Evolutionary conservation across 495 filamentous ascomycete genomes (phyloP).

Genomic region (Entonaema liquescens): DNA sequence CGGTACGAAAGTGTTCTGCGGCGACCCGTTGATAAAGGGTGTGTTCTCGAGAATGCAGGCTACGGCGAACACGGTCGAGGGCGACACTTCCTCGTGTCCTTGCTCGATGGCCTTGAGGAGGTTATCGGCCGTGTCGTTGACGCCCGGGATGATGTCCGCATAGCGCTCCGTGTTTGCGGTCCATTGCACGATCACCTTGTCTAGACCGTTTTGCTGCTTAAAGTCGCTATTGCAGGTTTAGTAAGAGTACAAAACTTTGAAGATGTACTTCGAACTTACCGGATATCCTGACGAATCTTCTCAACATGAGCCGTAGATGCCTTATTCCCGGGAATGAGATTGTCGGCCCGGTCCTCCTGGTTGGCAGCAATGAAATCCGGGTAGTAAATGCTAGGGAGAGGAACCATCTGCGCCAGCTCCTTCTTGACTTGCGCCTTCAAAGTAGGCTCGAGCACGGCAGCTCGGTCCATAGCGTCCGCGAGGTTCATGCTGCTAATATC

Average conservation of each 20-base stretch:
- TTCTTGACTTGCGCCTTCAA: constrained; percentile 89
- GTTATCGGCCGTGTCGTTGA: constrained; percentile 98
- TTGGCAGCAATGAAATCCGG: constrained; percentile 99
- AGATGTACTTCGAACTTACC: constrained; percentile 59
- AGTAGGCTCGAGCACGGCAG: constrained; percentile 89
- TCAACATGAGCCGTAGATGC: constrained; percentile 88
- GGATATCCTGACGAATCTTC: constrained; percentile 93
- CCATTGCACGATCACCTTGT: constrained; percentile 98
- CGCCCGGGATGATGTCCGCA: constrained; percentile 83
- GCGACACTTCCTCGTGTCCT: constrained; percentile 88
- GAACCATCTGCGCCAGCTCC: constrained; percentile 90
- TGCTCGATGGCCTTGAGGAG: constrained; percentile 84
- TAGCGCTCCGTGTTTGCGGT: constrained; percentile 99
- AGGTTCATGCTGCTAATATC: constrained; percentile 93
- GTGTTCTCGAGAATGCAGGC: constrained; percentile 88
- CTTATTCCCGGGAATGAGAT: constrained; percentile 83
- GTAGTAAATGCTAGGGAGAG: constrained; percentile 96
- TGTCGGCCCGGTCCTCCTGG: constrained; percentile 97
- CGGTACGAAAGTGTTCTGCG: constrained; percentile 98
- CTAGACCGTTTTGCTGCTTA: constrained; percentile 83
- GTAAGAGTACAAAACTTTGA: constrained; percentile 17
- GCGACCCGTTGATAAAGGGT: constrained; percentile 99
- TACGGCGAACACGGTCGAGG: constrained; percentile 95
- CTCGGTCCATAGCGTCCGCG: constrained; percentile 93
- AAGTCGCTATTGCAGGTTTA: constrained; percentile 71